phyloP scores from a whole-genome alignment of 2,329 filamentous ascomycete species.

The Nemania abortiva region DNA sequence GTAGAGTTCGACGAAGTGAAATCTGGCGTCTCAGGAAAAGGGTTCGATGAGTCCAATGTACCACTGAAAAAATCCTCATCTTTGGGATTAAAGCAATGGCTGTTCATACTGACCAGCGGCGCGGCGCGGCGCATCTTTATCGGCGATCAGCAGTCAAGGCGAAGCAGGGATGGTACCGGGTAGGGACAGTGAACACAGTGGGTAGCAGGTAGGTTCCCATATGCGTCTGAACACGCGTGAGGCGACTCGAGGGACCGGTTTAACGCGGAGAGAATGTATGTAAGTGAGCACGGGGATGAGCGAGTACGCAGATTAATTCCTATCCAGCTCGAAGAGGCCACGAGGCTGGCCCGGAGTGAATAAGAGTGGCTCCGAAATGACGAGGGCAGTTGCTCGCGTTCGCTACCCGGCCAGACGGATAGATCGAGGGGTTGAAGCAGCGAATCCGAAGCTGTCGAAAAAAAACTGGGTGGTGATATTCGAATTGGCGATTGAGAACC shows the following conservation, averaged over 20 bases:
- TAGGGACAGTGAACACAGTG: background rate
- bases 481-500: conserved; percentile 29
- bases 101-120: conserved; percentile 23
- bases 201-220: background rate
- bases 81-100: background rate
- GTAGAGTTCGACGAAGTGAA: conserved; percentile 13
- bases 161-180: no score
- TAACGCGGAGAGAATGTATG: background rate
- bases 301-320: background rate
- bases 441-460: background rate
- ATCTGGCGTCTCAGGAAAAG: conserved; percentile 16
- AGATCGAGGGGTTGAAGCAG: background rate
- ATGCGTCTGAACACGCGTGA: background rate
- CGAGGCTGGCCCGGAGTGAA: background rate
- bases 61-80: background rate
- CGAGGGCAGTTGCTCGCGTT: background rate
- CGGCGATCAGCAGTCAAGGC: conserved; percentile 6
- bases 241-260: background rate
- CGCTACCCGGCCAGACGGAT: no score
- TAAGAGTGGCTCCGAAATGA: background rate
- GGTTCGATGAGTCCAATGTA: conserved; percentile 3
- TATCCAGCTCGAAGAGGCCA: background rate
- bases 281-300: no score
- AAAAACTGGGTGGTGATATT: conserved; percentile 12
- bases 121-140: background rate